Evolutionary conservation across 257 asterid species (phyloP), one percentile per base, ranked within the genome.

Genomic region (Solanum bulbocastanum): DNA sequence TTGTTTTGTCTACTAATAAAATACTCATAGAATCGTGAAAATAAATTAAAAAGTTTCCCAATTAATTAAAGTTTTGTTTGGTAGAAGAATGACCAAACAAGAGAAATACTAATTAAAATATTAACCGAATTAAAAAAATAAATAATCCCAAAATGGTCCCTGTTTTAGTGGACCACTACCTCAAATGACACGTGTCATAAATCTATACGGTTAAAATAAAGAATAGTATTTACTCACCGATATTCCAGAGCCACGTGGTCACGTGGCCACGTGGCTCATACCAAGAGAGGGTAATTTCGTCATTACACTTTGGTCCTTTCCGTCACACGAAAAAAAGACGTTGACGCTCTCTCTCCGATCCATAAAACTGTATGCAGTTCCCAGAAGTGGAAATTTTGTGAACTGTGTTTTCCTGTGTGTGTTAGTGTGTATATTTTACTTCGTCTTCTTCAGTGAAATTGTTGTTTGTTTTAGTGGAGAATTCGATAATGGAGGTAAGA

Each of bases 181-280:
- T 37, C 33, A 20, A 32, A 3, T 18, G 1, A 82, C 12, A 82
- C 71, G 86, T 49, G 44, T 12, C 71, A 20, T 3, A 18, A 5
- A 82, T 3, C 44, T 5, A 49, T 82, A 49, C 71, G 86, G 10
- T 82, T 3, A 82, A 81, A 49, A 81, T 79, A 30, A 49, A 81
- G 42, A 30, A 9, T 81, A 14, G 13, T 79, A 27, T 79, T 42
- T 79, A 44, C 13, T 10, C 69, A 82, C 42, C 91, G 86, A 88
- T 87, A 83, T 62, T 87, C 87, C 88, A 25, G 83, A 87, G 90
- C 91, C 92, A 91, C 94, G 93, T 92, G 92, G 91, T 86, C 95
- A 93, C 93, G 94, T 92, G 83, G 83, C 75, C 95, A 93, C 93
- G 94, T 92, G 83, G 83, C 75, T 20, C 30, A 56, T 89, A 85